A percentile compares a stretch with the other conserved stretches of the same genome.
Conservation (phyloP, 2,329 filamentous ascomycete species). For the Madurella fahalii region DNA sequence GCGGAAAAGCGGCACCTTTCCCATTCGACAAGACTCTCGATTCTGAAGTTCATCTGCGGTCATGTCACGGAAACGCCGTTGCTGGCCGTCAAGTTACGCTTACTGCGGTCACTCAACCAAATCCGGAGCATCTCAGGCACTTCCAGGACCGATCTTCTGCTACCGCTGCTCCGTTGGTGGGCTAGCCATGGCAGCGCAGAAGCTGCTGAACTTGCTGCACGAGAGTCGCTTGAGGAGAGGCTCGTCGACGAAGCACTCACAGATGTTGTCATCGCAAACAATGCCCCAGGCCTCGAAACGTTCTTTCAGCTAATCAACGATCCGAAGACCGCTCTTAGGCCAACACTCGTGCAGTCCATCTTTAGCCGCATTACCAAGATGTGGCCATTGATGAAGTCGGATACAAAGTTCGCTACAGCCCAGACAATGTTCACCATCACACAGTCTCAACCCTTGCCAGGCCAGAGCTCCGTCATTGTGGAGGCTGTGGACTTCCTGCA, state of each 20-base stretch:
- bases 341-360: slow-evolving; percentile 57
- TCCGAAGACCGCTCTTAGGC: slow-evolving; percentile 39
- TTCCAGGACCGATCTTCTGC: slow-evolving; percentile 68
- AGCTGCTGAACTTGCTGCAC: slow-evolving; percentile 45
- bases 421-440: slow-evolving; percentile 60
- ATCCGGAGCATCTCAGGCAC: slow-evolving; percentile 67
- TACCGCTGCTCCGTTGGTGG: slow-evolving; percentile 73
- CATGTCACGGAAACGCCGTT: slow-evolving; percentile 68
- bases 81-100: slow-evolving; percentile 61
- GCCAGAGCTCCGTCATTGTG: slow-evolving; percentile 42
- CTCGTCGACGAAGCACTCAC: slow-evolving; percentile 40
- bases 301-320: slow-evolving; percentile 47
- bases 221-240: slow-evolving; percentile 31
- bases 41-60: slow-evolving; percentile 69
- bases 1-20: slow-evolving; percentile 37
- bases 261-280: slow-evolving; percentile 52
- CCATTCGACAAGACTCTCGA: slow-evolving; percentile 57
- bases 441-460: slow-evolving; percentile 37
- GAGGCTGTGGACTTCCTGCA: slow-evolving; percentile 70
- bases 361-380: slow-evolving; percentile 67
- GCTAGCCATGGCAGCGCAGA: slow-evolving; percentile 50
- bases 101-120: slow-evolving; percentile 69
- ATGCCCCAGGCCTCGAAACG: slow-evolving; percentile 48
- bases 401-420: slow-evolving; percentile 56
- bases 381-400: slow-evolving; percentile 68